Base-by-base conservation (phyloP, 1,284 basidiomycete species). In the Apiotrichum akiyoshidainum region DNA sequence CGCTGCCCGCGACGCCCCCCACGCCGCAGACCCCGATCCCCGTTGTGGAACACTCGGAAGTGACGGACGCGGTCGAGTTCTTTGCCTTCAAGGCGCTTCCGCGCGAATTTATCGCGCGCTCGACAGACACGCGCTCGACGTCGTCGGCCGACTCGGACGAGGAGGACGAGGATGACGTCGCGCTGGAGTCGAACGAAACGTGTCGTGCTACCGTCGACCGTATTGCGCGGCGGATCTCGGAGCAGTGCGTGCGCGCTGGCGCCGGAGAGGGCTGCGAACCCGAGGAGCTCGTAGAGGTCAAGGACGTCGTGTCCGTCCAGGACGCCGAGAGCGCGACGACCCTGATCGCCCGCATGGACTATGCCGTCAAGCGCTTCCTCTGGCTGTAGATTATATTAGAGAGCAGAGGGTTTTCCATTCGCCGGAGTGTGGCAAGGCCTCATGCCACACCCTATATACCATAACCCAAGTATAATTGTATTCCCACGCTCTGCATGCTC, bases 311-410 rank as follows among this genome's bases (percentile, higher is more conserved):
- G 58, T 91, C 90, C 67, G 74, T 92, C 66, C 81, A 82, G 5
- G 90, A 95, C 65, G 92, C 92, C 1, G 86, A 88, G 74, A 83
- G 83, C 60, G 85, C 86, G 79, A 93, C 90, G 3, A 89, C 85
- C 58, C 80, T 93, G 63, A 87, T 90, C 72, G 85, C 90, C 11
- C 90, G 91, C 79, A 88, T 93, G 84, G 92, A 94, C 72, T 91
- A 93, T 73, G 88, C 89, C 1, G 81, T 93, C 60, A 94, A 93
- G 81, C 81, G 90, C 64, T 80, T 93, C 70, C 77, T 93, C 61
- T 94, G 91, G 91, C 77, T 93, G 51, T 76, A 60, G 40, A n/a
- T 16, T 16, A 9, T 41, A 41, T 12, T 39, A 39, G 5, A 16
- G 11, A 39, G 37, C 26, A 7, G 26, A 31, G 26, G 7, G 26